Evolutionary conservation across 441 rosid species (phyloP), one percentile per base, ranked within the genome.

Genomic region (Croton setiger): DNA sequence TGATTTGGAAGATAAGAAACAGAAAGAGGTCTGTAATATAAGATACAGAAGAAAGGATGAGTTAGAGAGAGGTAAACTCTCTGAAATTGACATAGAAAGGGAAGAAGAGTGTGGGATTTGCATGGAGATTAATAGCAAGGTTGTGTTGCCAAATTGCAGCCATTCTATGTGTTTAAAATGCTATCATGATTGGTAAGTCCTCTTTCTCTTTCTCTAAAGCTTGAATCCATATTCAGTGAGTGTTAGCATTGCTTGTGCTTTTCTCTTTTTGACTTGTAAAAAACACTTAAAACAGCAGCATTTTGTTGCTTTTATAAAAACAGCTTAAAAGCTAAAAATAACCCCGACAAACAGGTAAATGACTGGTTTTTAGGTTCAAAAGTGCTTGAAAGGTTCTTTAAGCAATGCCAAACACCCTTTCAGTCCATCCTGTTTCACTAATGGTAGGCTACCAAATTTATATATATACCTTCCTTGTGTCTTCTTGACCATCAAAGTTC

Each of bases 61-160:
- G 31, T 39, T 41, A 5, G 81, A 67, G 55, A 75, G 72, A 36
- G 79, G 85, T 41, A 84, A 84, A 68, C 66, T 83, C 71, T 82
- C 89, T 2, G 86, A 80, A 71, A 67, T 78, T 64, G 95, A 93
- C 68, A 12, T 66, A 0, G 97, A 91, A 74, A 74, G 90, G 66
- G 98, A 93, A 83, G 87, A 87, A 44, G 97, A 93, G 75, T 93
- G 98, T 61, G 95, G 92, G 45, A 93, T 93, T 75, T 93, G 97
- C 74, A 70, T 93, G 88, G 98, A 88, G 87, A 72, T 81, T 69
- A 85, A 75, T 66, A 63, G 74, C 77, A 85, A 79, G 84, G 83
- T 91, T 7, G 94, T 89, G 12, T 73, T 93, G 62, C 98, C 97
- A 12, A 85, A 84, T 67, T 91, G 98, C 85, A 77, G 78, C 61